Evolutionary conservation across 768 basidiomycete species (phyloP).

Genomic region (Paxillus ammoniavirescens): DNA sequence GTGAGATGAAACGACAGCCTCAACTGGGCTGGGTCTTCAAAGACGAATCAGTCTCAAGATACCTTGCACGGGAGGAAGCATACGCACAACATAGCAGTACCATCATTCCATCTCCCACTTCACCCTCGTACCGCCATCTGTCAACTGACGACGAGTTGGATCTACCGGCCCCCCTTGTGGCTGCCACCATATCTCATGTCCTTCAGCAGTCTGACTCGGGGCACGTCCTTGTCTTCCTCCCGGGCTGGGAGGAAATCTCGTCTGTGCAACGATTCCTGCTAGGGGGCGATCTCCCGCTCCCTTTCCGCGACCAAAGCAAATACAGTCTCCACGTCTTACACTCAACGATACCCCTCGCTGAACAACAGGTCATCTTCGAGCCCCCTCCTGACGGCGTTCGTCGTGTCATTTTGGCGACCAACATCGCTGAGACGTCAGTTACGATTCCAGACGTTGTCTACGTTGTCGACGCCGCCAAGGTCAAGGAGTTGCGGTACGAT

Average conservation of each 20-base stretch:
- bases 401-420: slow-evolving; percentile 89
- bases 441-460: slow-evolving; percentile 96
- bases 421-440: slow-evolving; percentile 93
- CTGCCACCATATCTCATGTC: slow-evolving; percentile 77
- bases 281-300: slow-evolving; percentile 49
- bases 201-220: slow-evolving; percentile 73
- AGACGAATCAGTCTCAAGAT: slow-evolving; percentile 69
- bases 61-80: slow-evolving; percentile 59
- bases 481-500: slow-evolving; percentile 90
- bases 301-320: slow-evolving; percentile 57
- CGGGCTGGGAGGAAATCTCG: slow-evolving; percentile 92
- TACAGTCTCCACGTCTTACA: slow-evolving; percentile 82
- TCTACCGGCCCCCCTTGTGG: slow-evolving; percentile 77
- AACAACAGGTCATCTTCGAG: slow-evolving; percentile 88
- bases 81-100: slow-evolving; percentile 12
- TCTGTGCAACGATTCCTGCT: slow-evolving; percentile 64
- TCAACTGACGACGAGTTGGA: slow-evolving; percentile 58
- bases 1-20: slow-evolving; percentile 42
- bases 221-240: slow-evolving; percentile 86
- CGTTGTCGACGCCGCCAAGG: slow-evolving; percentile 85
- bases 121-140: slow-evolving; percentile 6
- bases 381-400: slow-evolving; percentile 76
- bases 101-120: slow-evolving; percentile 1
- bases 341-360: slow-evolving; percentile 82
- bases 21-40: slow-evolving; percentile 60